These are phyloP conservation scores for Withania somnifera DNA, from an alignment of 305 asterid genomes.

Conservation along the genomic window DNA sequence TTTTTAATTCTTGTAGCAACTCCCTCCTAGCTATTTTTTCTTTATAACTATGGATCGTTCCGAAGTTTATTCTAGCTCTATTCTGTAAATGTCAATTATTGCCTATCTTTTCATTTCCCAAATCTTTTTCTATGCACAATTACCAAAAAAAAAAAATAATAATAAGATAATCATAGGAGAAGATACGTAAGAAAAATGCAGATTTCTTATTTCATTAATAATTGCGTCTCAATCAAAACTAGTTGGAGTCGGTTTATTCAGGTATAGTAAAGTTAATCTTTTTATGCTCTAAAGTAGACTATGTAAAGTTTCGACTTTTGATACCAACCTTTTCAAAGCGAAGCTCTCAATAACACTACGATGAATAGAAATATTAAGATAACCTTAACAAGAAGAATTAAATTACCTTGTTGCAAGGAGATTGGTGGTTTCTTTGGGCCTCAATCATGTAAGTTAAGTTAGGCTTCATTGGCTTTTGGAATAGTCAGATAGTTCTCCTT, in stretches of 20 bases:
- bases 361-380: neutral
- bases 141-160: neutral
- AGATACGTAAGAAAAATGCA: neutral
- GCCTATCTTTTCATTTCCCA: neutral
- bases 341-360: neutral
- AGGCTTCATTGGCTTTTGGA: too few species aligned
- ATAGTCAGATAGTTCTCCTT: too few species aligned
- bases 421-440: neutral
- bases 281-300: neutral
- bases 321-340: neutral
- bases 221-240: neutral
- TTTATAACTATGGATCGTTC: neutral
- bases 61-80: neutral
- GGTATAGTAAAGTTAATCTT: neutral
- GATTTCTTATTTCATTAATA: neutral
- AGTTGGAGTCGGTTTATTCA: neutral
- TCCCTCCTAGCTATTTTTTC: slow-evolving; percentile 3
- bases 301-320: neutral
- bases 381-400: too few species aligned
- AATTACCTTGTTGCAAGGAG: neutral
- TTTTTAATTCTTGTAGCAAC: slow-evolving; percentile 10
- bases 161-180: too few species aligned
- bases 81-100: neutral
- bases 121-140: neutral
- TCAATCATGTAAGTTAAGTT: too few species aligned